These are phyloP conservation scores for Paraglomus brasilianum DNA, from an alignment of 192 early-diverging fungal species.

Conservation along the genomic window DNA sequence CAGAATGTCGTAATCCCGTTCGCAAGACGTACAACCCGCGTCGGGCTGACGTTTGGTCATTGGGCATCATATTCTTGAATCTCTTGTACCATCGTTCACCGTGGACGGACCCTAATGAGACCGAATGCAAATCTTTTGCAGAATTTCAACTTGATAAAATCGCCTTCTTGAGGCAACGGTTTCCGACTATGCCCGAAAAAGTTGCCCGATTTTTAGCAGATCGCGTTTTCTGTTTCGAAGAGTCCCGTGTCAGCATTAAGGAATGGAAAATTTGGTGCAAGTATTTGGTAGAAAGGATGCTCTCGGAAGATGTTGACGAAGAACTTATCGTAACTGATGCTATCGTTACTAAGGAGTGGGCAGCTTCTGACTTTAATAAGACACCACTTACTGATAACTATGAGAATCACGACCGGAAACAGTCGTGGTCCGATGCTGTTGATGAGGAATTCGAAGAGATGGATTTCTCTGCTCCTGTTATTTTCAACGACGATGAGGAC, in stretches of 20 bases:
- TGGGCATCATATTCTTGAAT: conserved; percentile 74
- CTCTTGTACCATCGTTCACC: conserved; percentile 68
- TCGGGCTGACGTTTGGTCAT: conserved; percentile 69
- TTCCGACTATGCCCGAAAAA: conserved; percentile 54
- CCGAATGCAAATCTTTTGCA: conserved; percentile 59
- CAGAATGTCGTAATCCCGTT: conserved; percentile 48
- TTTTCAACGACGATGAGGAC: conserved; percentile 28
- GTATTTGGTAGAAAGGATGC: conserved; percentile 31
- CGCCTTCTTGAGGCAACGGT: conserved; percentile 54
- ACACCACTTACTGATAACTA: background rate
- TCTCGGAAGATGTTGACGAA: background rate
- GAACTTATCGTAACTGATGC: conserved; percentile 3
- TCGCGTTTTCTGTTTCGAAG: conserved; percentile 55
- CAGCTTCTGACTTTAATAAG: background rate
- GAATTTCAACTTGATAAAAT: conserved; percentile 59
- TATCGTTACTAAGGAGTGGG: background rate
- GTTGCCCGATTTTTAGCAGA: conserved; percentile 62
- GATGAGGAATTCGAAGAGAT: conserved; percentile 44
- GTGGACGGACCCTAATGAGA: conserved; percentile 67
- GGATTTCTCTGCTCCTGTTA: conserved; percentile 39
- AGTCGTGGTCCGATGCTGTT: conserved; percentile 48
- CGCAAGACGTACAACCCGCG: conserved; percentile 53
- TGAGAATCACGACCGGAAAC: conserved; percentile 28
- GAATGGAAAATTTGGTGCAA: conserved; percentile 37
- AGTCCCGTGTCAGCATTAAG: conserved; percentile 30